phyloP scores from a whole-genome alignment of 164 flowering plant species.

The Brasenia schreberi region DNA sequence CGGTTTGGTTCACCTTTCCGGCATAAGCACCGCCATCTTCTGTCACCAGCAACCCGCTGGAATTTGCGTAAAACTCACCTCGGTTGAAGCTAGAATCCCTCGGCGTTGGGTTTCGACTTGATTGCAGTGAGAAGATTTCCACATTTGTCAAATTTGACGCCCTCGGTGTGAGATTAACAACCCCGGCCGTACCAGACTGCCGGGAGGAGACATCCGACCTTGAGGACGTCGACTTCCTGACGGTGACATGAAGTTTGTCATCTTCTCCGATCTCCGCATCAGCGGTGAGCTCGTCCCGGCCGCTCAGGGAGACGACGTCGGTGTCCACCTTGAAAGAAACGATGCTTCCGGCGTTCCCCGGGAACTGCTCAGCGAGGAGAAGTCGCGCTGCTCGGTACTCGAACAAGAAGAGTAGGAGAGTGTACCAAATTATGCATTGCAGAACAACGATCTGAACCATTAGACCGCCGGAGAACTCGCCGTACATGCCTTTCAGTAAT shows the following conservation, averaged over 20 bases:
- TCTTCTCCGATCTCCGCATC: constrained; percentile 10
- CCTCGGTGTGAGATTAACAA: constrained; percentile 13
- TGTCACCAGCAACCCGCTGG: constrained; percentile 1
- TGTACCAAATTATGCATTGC: constrained; percentile 14
- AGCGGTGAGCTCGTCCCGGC: constrained; percentile 9
- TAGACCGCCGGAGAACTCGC: constrained; percentile 6
- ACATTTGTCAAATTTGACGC: constrained; percentile 14
- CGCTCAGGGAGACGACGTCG: constrained; percentile 12
- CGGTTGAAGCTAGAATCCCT: constrained; percentile 16
- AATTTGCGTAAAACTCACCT: constrained; percentile 14
- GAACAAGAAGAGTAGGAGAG: constrained; percentile 14
- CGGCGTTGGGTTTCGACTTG: constrained; percentile 11
- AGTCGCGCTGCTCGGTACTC: constrained; percentile 14
- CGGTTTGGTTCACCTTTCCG: constrained; percentile 27
- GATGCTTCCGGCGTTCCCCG: constrained; percentile 8
- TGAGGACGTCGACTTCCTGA: constrained; percentile 9
- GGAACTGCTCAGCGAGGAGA: constrained; percentile 12
- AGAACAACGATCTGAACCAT: constrained; percentile 17
- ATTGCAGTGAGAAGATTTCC: constrained; percentile 13
- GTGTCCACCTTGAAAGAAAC: constrained; percentile 13
- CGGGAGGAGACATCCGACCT: constrained; percentile 5
- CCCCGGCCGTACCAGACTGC: constrained; percentile 8
- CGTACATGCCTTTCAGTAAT: constrained; percentile 14
- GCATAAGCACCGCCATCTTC: neutral
- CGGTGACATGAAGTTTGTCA: constrained; percentile 9